Evolutionary conservation across 495 filamentous ascomycete species (phyloP), one percentile per base, ranked within the genome.

Genomic region (Sporormia fimetaria): DNA sequence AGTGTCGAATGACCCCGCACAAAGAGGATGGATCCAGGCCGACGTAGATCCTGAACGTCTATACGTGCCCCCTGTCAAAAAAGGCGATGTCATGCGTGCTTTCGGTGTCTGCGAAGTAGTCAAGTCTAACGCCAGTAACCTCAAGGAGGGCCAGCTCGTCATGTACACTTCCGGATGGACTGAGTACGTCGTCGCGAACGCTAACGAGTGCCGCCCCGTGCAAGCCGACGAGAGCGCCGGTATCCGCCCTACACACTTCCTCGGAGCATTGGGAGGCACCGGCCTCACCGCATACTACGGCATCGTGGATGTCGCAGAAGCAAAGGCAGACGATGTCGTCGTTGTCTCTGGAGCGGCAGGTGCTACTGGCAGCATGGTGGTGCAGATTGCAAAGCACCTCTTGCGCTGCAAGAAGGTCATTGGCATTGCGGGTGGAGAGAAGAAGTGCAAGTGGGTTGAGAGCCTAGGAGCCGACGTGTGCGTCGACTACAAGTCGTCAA

Each of bases 1-100:
- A 59, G 63, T 85, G 49, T 81, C 76, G n/a, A 73, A 83, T 48
- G 81, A 88, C 61, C 81, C 82, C 0, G 79, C 81, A n/a, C 83
- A 86, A 75, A 70, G 83, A 42, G 73, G 75, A 46, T 86, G 81
- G 83, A 67, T 90, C 37, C 36, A 69, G 64, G 48, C 73, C 74
- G 50, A 66, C 66, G 31, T 67, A 6, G 48, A 60, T 22, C 51
- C 55, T 1, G 55, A 49, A 2, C 60, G 79, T 24, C 78, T 78
- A 10, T 87, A 85, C 62, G 57, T 76, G 9, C 67, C 74, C 0
- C 78, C 82, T 6, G 76, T 86, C 6, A 61, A 72, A 36, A 65
- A 75, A 41, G 78, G 74, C 52, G 69, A 70, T 42, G 65, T 74
- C 8, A 87, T 90, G 81, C 75, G 75, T 46, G 75, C 77, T 16